phyloP scores from a whole-genome alignment of 2,329 filamentous ascomycete species.

The Fusarium nodosum region DNA sequence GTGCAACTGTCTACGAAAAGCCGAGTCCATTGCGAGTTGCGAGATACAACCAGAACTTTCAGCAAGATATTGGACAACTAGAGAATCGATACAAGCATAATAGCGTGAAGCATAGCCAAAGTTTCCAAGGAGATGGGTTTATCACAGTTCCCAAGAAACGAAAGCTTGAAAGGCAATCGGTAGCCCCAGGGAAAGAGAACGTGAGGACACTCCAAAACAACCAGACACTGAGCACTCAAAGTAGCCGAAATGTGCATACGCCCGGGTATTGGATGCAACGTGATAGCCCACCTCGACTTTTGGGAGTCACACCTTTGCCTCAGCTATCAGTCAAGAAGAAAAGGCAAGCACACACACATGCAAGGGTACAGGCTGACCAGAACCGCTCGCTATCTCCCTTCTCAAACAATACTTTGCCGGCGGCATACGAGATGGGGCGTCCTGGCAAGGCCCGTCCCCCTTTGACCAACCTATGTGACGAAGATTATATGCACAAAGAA shows the following conservation, averaged over 20 bases:
- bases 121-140: conserved; percentile 37
- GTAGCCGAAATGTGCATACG: conserved; percentile 8
- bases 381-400: not conserved
- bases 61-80: conserved; percentile 32
- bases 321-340: conserved; percentile 41
- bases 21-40: conserved; percentile 65
- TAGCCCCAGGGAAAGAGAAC: conserved; percentile 41
- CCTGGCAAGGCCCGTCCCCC: conserved; percentile 37
- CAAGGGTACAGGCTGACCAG: not conserved
- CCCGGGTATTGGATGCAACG: conserved; percentile 26
- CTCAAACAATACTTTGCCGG: conserved; percentile 27
- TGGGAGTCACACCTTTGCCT: conserved; percentile 13
- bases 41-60: conserved; percentile 54
- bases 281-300: conserved; percentile 26
- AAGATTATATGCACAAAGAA: conserved; percentile 3
- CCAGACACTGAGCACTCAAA: not conserved
- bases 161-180: conserved; percentile 25
- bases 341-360: conserved; percentile 22
- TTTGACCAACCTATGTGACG: conserved; percentile 39
- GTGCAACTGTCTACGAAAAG: conserved; percentile 45
- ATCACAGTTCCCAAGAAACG: conserved; percentile 56
- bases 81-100: conserved; percentile 47
- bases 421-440: conserved; percentile 23
- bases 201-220: conserved; percentile 5
- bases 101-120: conserved; percentile 34